These are phyloP conservation scores for Cyclotella sp. DNA, from an alignment of 108 stramenopile species.

Conservation along the genomic window DNA sequence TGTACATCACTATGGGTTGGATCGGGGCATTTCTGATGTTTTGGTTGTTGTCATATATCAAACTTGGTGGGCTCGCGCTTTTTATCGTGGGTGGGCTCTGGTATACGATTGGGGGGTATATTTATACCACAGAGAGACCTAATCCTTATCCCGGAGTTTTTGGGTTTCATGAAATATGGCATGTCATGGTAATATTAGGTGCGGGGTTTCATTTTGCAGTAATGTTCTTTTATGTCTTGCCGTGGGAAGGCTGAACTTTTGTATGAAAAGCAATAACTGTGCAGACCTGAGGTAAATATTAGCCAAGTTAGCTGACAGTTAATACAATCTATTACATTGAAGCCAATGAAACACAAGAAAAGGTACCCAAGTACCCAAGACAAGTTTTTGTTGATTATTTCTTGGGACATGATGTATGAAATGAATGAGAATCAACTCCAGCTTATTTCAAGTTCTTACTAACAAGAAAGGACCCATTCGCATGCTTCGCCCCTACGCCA, in stretches of 20 bases:
- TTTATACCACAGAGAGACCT: constrained; percentile 66
- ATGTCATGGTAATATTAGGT: constrained; percentile 68
- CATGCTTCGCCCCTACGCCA: constrained; percentile 36
- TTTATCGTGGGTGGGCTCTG: constrained; percentile 66
- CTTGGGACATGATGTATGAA: not conserved
- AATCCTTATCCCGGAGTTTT: constrained; percentile 74
- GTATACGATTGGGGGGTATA: constrained; percentile 72
- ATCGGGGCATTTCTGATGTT: constrained; percentile 68
- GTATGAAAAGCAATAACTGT: not conserved
- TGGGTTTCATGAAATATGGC: constrained; percentile 91
- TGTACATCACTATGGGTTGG: constrained; percentile 88
- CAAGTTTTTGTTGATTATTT: not conserved
- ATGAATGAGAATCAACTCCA: not conserved
- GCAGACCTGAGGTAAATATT: not conserved
- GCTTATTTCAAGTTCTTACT: constrained; percentile 4
- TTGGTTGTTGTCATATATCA: constrained; percentile 58
- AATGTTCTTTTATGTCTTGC: constrained; percentile 78
- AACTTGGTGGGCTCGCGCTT: constrained; percentile 49
- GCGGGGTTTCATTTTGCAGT: constrained; percentile 70
- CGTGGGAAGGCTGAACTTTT: constrained; percentile 45
- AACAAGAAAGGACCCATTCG: constrained; percentile 54
- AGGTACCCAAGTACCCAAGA: too few species aligned
- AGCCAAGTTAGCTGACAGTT: not conserved
- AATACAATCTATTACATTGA: too few species aligned
- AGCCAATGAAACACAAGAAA: too few species aligned